These are phyloP conservation scores for Alternaria consortialis DNA, from an alignment of 2,329 filamentous ascomycete species.

Conservation along the genomic window DNA sequence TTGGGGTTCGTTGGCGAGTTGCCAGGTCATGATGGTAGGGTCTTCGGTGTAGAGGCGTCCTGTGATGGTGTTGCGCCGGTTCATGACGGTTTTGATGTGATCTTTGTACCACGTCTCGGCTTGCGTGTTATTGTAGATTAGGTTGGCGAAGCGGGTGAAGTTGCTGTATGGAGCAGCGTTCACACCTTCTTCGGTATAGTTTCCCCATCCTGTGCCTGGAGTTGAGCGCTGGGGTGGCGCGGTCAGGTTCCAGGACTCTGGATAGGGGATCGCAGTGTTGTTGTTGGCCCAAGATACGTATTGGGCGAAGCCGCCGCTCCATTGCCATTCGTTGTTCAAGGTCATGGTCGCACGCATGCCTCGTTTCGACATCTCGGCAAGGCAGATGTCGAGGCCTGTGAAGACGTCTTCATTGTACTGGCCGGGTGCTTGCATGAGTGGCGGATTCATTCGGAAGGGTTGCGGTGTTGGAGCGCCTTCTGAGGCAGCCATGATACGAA, in stretches of 20 bases:
- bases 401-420: slow-evolving; percentile 53
- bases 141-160: slow-evolving; percentile 44
- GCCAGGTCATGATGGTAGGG: slow-evolving; percentile 54
- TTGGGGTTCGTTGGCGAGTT: slow-evolving; percentile 54
- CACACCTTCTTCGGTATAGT: slow-evolving; percentile 48
- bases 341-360: slow-evolving; percentile 55
- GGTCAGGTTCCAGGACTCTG: slow-evolving; percentile 51
- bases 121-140: slow-evolving; percentile 47
- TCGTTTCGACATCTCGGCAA: slow-evolving; percentile 52
- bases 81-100: slow-evolving; percentile 50
- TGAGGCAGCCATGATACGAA: slow-evolving; percentile 53
- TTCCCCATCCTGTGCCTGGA: slow-evolving; percentile 52
- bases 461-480: slow-evolving; percentile 52
- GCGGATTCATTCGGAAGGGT: slow-evolving; percentile 52
- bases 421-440: slow-evolving; percentile 48
- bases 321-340: slow-evolving; percentile 52
- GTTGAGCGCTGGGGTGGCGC: slow-evolving; percentile 46
- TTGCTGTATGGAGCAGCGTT: slow-evolving; percentile 44
- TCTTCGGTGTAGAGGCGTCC: slow-evolving; percentile 49
- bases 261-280: slow-evolving; percentile 49
- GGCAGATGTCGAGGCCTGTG: slow-evolving; percentile 49
- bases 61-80: slow-evolving; percentile 50
- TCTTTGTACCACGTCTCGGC: slow-evolving; percentile 50
- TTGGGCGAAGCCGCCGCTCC: slow-evolving; percentile 52
- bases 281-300: slow-evolving; percentile 52